Evolutionary conservation across 1,284 basidiomycete species (phyloP).

Genomic region (Microbotryum lychnidis-dioicae): DNA sequence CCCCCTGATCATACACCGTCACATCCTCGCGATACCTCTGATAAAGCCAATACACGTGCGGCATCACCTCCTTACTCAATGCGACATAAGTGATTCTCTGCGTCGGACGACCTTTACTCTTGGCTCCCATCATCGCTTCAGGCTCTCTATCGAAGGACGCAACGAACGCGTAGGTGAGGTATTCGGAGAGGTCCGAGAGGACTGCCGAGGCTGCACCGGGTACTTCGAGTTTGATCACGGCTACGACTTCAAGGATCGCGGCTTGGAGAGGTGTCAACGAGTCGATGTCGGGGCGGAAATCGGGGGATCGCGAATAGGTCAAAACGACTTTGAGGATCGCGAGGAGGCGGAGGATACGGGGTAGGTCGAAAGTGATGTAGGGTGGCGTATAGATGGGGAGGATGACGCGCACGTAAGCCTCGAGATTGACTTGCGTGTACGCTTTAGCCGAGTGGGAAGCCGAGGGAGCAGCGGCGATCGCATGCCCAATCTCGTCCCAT

Average conservation of each 20-base stretch:
- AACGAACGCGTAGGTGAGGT: slow-evolving; percentile 71
- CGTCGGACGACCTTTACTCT: neutral
- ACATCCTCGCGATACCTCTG: slow-evolving; percentile 52
- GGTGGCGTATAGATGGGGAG: slow-evolving; percentile 38
- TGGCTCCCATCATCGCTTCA: slow-evolving; percentile 1
- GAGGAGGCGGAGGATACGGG: slow-evolving; percentile 60
- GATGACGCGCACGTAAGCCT: slow-evolving; percentile 67
- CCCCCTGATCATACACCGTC: slow-evolving; percentile 69
- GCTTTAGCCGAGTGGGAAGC: slow-evolving; percentile 13
- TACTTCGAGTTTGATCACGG: slow-evolving; percentile 55
- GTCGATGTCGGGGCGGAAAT: slow-evolving; percentile 81
- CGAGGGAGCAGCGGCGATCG: slow-evolving; percentile 38
- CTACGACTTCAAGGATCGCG: slow-evolving; percentile 60
- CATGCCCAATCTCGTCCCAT: slow-evolving; percentile 58
- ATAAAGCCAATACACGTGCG: slow-evolving; percentile 60
- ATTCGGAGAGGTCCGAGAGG: slow-evolving; percentile 75
- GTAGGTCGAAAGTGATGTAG: slow-evolving; percentile 42
- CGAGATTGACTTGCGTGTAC: slow-evolving; percentile 71
- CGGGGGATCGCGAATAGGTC: slow-evolving; percentile 70
- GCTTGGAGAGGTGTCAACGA: slow-evolving; percentile 67
- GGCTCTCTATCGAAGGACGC: slow-evolving; percentile 56
- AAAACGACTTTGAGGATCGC: slow-evolving; percentile 69
- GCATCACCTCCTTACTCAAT: slow-evolving; percentile 77
- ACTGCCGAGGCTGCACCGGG: slow-evolving; percentile 61
- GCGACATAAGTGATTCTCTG: slow-evolving; percentile 76